phyloP scores from a whole-genome alignment of 108 stramenopile species.

The Hondaea fermentalgiana region DNA sequence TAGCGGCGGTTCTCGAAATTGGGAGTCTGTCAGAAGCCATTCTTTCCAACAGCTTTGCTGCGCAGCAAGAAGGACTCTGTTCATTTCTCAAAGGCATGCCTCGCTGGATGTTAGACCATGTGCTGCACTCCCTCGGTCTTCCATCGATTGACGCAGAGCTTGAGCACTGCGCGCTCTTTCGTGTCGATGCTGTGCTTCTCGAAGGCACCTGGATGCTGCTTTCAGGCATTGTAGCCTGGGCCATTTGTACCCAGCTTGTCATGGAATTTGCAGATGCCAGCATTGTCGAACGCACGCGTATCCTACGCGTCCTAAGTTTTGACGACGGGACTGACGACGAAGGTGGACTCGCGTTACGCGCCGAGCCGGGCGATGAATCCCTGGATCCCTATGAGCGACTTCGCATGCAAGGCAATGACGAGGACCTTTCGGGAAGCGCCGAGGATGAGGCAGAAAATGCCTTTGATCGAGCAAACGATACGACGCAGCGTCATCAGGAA shows the following conservation, averaged over 20 bases:
- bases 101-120: not conserved
- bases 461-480: no score
- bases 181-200: slow-evolving; percentile 1
- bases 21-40: slow-evolving; percentile 1
- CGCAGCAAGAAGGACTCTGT: not conserved
- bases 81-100: not conserved
- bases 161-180: not conserved
- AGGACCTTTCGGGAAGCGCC: no score
- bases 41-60: not conserved
- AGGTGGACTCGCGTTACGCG: no score
- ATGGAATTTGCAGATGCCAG: slow-evolving; percentile 9
- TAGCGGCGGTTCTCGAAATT: slow-evolving; percentile 67
- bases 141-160: not conserved
- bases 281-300: not conserved
- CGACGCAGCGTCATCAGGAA: no score
- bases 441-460: no score
- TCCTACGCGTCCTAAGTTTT: not conserved
- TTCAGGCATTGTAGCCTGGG: not conserved
- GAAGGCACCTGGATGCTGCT: not conserved
- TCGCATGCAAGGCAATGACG: not conserved
- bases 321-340: not conserved
- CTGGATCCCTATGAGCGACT: not conserved
- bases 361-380: not conserved
- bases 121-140: not conserved
- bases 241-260: not conserved